Base-by-base conservation (phyloP, 1,139 yeast genomes). In the Komagataea norvegica region DNA sequence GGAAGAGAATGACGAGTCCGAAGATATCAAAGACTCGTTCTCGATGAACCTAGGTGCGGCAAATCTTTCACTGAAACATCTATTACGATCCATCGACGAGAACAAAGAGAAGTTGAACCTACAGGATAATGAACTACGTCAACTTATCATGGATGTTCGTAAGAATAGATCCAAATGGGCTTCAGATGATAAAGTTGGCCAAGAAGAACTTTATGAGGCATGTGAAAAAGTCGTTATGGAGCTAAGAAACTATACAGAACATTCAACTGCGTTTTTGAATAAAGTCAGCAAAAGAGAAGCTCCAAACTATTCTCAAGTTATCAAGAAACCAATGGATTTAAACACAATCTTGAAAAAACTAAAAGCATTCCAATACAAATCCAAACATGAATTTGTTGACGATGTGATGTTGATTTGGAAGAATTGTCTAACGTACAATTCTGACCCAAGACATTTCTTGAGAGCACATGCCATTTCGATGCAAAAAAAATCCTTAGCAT, bases 111-210 rank as follows among this genome's bases (percentile, higher is more conserved):
- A 76, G 41, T 67, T 89, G 36, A 71, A 76, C 2, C 68, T 93
- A 31, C 79, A 87, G n/a, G 97, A 89, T 56, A 70, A 76, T 40
- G 98, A 93, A 55, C 72, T 91, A 43, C 76, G 94, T 42, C 83
- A 82, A 38, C 70, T 91, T 44, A 81, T 91, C 37, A 77, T 87
- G 72, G 98, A 91, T 56, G 97, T 91, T 10, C 74, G 96, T 34
- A 91, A 89, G 52, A 89, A 89, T 56, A 70, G 97, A 48, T 94
- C 97, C 0, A 91, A 93, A 61, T 93, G 98, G 99, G 95, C 79
- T 6, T 86, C 86, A 44, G 96, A 91, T 56, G 96, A 89, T 43
- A 72, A 86, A 45, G 79, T 91, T 29, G 98, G 98, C 4, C 99
- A 93, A 60, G 99, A 93, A 57, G 99, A 93, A 57, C 69, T 93